These are phyloP conservation scores for Coemansia sp. DNA, from an alignment of 192 early-diverging fungal genomes.

Conservation along the genomic window DNA sequence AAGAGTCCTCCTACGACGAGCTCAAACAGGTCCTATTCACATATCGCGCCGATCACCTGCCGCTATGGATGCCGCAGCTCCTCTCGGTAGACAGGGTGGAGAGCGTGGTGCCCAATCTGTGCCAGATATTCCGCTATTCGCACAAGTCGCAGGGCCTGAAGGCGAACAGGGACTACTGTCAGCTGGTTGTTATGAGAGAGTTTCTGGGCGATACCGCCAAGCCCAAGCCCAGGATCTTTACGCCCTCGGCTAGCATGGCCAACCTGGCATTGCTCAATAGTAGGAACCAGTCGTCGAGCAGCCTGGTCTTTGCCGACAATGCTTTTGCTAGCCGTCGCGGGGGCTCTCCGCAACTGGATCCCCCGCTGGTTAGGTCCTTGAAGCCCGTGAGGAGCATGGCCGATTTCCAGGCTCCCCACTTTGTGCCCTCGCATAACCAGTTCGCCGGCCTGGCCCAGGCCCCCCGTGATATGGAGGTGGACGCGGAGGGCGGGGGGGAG, in stretches of 20 bases:
- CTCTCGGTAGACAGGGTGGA: slow-evolving; percentile 9
- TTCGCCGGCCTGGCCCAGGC: slow-evolving; percentile 11
- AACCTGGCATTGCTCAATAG: slow-evolving; percentile 26
- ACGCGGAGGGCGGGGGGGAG: neutral
- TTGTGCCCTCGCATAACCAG: neutral
- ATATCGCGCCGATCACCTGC: slow-evolving; percentile 18
- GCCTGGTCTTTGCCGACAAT: neutral
- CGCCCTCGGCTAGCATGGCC: slow-evolving; percentile 42
- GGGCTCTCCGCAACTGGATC: neutral
- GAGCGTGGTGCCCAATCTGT: slow-evolving; percentile 32
- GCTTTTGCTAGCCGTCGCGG: neutral
- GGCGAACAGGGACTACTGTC: slow-evolving; percentile 44
- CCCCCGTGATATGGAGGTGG: neutral
- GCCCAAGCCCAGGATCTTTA: slow-evolving; percentile 37
- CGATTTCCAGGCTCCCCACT: slow-evolving; percentile 12
- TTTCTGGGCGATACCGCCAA: slow-evolving; percentile 21
- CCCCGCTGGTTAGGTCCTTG: neutral
- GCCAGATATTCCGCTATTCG: slow-evolving; percentile 18
- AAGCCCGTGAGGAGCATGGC: slow-evolving; percentile 13
- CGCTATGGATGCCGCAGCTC: slow-evolving; percentile 36
- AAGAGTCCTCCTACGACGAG: slow-evolving; percentile 21
- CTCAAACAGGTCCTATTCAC: slow-evolving; percentile 23
- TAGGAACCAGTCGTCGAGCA: slow-evolving; percentile 30
- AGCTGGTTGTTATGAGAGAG: slow-evolving; percentile 43
- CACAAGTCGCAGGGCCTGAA: slow-evolving; percentile 32